Base-by-base conservation (phyloP, 139 green algal genomes). In the Picochlorum sp. region DNA sequence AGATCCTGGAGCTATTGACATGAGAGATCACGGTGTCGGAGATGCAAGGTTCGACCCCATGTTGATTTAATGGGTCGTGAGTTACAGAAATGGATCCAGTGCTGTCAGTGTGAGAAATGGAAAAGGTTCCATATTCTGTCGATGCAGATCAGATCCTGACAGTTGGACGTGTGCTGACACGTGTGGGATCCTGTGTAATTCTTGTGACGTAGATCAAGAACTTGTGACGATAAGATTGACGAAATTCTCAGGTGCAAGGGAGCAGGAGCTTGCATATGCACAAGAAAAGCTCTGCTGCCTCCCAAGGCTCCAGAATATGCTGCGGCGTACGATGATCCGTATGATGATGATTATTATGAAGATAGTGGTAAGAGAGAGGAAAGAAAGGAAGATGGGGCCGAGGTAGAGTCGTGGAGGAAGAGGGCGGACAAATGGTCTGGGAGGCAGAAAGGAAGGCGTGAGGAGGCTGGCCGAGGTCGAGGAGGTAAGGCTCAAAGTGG, bases 61-160 rank as follows among this genome's bases (percentile, higher is more conserved):
- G 37, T 66, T 21, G 61, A 66, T 21, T 45, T 16, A 10, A 45
- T 66, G 41, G 66, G 66, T 6, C 44, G 63, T 45, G 66, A 79
- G 38, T 69, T 84, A 61, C 81, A 93, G 52, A 95, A 95, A 69
- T 95, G 88, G 88, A 84, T 95, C 9, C 88, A 95, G 57, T 95
- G 88, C 72, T 72, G 55, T 52, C 69, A 61, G 18, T 95, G 88
- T 65, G 74, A 77, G 51, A 88, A 89, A 66, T 95, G 88, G 88
- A 79, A 28, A 86, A 88, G 80, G 86, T 89, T 26, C 88, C 88
- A 0, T 90, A 74, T 55, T 69, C 67, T 34, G 26, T 95, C 3
- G 68, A 68, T 4, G 88, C 93, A 37, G 71, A 84, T 1, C 75
- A 90, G 10, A 80, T 90, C 71, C 73, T 3, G 86, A 94, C 9